Percentiles rank a stretch among this genome's conserved stretches.
Conservation (phyloP, 2,329 filamentous ascomycete genomes). For the Conoideocrella luteorostrata region DNA sequence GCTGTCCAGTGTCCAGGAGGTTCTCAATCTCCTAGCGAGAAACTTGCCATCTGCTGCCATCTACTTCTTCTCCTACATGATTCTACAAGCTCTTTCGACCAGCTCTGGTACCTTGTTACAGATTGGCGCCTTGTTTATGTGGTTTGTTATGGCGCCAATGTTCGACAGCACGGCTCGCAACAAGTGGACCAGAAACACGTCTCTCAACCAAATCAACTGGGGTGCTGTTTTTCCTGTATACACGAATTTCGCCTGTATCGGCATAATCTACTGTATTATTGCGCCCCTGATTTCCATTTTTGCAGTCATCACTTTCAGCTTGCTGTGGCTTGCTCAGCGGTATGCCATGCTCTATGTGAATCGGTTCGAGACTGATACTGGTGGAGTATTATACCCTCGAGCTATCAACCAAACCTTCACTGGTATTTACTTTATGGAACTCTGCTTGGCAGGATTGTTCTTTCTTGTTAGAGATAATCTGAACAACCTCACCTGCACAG, state of each 20-base stretch:
- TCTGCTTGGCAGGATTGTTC: conserved; percentile 84
- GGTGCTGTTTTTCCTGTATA: conserved; percentile 93
- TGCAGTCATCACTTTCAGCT: conserved; percentile 81
- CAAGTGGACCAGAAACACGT: conserved; percentile 83
- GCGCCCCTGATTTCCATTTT: conserved; percentile 88
- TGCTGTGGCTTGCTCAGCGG: conserved; percentile 93
- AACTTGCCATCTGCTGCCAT: conserved; percentile 84
- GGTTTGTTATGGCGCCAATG: conserved; percentile 75
- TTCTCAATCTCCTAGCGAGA: conserved; percentile 65
- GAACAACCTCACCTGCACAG: conserved; percentile 51
- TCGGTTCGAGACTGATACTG: conserved; percentile 83
- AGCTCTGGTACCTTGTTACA: conserved; percentile 87
- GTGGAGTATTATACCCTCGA: conserved; percentile 82
- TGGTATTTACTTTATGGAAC: conserved; percentile 89
- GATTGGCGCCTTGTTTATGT: conserved; percentile 68
- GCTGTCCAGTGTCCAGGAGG: conserved; percentile 50
- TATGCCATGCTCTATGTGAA: conserved; percentile 96
- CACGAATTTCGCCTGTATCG: conserved; percentile 93
- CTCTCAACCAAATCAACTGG: conserved; percentile 74
- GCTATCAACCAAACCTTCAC: conserved; percentile 96
- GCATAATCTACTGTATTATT: conserved; percentile 79
- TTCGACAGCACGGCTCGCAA: conserved; percentile 73
- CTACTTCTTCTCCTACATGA: conserved; percentile 98
- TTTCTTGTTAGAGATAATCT: conserved; percentile 63
- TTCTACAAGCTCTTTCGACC: conserved; percentile 85